These are phyloP conservation scores for Adansonia rubrostipa DNA, from an alignment of 441 rosid genomes.

Conservation along the genomic window DNA sequence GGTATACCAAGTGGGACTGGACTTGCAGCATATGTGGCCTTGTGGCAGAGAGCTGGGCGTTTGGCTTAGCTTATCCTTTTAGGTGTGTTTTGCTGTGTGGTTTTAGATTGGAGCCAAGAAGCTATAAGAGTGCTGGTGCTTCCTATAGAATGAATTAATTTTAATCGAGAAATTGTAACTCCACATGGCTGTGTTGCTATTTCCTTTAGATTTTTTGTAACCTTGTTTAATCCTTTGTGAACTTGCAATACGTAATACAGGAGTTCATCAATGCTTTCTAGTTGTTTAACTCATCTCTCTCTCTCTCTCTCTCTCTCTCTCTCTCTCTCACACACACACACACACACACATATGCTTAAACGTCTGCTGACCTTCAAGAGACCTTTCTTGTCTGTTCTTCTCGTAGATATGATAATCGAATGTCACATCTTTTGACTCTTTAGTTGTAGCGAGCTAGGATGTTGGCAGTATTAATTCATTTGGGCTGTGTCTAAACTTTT, in stretches of 20 bases:
- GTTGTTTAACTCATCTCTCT: background rate
- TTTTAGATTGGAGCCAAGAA: constrained; percentile 19
- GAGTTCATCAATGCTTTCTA: background rate
- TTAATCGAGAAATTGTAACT: background rate
- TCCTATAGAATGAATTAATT: background rate
- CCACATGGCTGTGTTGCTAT: background rate
- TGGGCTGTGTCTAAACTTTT: no score
- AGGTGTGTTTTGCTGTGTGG: background rate
- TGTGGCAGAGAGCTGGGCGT: background rate
- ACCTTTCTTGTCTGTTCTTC: no score
- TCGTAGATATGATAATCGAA: no score
- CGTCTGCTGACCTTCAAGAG: no score
- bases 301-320: no score
- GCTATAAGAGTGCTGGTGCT: constrained; percentile 14
- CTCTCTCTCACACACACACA: no score
- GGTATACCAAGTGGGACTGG: constrained; percentile 14
- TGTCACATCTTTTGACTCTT: no score
- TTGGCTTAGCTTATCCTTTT: constrained; percentile 13
- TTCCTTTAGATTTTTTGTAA: background rate
- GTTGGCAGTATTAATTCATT: no score
- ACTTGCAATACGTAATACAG: background rate
- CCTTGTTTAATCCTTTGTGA: background rate
- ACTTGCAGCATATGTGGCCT: background rate
- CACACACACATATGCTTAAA: no score
- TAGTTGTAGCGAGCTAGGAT: no score